A percentile compares a stretch with the other conserved stretches of the same genome.
Evolutionary conservation across 805 yeast genomes (phyloP).

Genomic region (Barnettozyma sucrosica): DNA sequence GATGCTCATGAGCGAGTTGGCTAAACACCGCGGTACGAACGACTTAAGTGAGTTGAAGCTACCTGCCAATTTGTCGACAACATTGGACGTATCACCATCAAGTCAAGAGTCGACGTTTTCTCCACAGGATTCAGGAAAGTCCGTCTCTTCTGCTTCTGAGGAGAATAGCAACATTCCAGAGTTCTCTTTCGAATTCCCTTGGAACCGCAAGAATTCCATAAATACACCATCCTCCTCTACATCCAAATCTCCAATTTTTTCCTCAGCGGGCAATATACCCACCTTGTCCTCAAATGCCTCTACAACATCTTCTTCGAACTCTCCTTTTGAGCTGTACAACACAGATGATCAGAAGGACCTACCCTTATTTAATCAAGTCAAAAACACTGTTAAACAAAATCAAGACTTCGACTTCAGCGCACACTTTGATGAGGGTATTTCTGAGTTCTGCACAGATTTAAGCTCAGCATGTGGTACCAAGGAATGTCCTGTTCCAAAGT

Average conservation of each 20-base stretch:
- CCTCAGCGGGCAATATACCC: slow-evolving; percentile 16
- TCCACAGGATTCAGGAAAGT: slow-evolving; percentile 10
- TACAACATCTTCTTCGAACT: slow-evolving; percentile 20
- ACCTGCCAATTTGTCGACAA: slow-evolving; percentile 11
- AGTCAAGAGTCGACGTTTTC: slow-evolving; percentile 18
- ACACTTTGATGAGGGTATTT: slow-evolving; percentile 62
- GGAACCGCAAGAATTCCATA: slow-evolving; percentile 30
- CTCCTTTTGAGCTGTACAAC: slow-evolving; percentile 27
- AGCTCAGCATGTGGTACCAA: slow-evolving; percentile 80
- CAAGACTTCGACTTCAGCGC: slow-evolving; percentile 32
- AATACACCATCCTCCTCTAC: slow-evolving; percentile 3
- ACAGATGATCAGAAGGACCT: slow-evolving; percentile 19
- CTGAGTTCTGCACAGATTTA: slow-evolving; percentile 70
- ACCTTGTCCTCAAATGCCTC: slow-evolving; percentile 25
- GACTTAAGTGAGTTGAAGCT: slow-evolving; percentile 25
- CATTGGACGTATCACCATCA: slow-evolving; percentile 4
- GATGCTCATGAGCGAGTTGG: slow-evolving; percentile 64
- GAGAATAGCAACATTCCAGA: slow-evolving; percentile 12
- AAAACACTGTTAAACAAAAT: slow-evolving; percentile 4
- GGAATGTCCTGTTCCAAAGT: slow-evolving; percentile 57
- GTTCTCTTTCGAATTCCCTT: slow-evolving; percentile 53
- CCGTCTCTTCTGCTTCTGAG: slow-evolving; percentile 3
- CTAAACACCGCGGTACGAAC: slow-evolving; percentile 44
- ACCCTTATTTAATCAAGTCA: slow-evolving; percentile 17
- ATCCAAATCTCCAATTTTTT: slow-evolving; percentile 9